Base-by-base conservation (phyloP, 2,329 filamentous ascomycete species). In the Aspergillus neoniger region DNA sequence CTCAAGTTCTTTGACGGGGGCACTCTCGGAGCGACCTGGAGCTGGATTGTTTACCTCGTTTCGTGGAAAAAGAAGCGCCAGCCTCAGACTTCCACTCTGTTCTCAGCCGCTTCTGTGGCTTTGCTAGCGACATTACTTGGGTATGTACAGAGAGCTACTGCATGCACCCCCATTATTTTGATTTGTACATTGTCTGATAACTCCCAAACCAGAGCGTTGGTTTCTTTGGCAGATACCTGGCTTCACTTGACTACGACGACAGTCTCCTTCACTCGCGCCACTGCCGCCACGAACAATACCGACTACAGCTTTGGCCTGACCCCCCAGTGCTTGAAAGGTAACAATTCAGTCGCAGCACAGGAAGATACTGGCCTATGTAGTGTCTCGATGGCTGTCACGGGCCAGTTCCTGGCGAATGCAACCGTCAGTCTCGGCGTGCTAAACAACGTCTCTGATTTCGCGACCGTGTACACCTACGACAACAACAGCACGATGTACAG, bases 221-320 rank as follows among this genome's bases (percentile, higher is more conserved):
- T 70, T 19, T 60, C 65, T 14, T 53, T 57, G n/a, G 65, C 63
- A 10, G 68, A 70, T 54, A 70, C 67, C 6, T 71, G 69, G 69
- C 64, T 71, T 38, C 67, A 71, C 52, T 41, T 71, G 21, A 63
- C 63, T n/a, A 68, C 64, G 10, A 66, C 63, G 5, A 68, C 68
- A 14, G 64, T 70, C 5, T 54, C 55, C n/a, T 63, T 67, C 15
- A 57, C 60, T 9, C 58, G 65, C 17, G 54, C 64, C 21, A 54
- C 36, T 4, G 19, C 39, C 21, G 41, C 21, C 19, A 23, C 17
- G 4, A 32, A 32, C 23, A 15, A 44, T 7, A 25, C 48, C 21
- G 15, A 57, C 32, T 57, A 60, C 49, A 21, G 36, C 30, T 57
- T 60, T 14, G 58, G 61, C 43, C 60, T 32, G 6, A 57, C 41